Percentiles rank a stretch among this genome's conserved stretches.
Evolutionary conservation across 495 filamentous ascomycete species (phyloP).

Genomic region (Penicillium angulare): DNA sequence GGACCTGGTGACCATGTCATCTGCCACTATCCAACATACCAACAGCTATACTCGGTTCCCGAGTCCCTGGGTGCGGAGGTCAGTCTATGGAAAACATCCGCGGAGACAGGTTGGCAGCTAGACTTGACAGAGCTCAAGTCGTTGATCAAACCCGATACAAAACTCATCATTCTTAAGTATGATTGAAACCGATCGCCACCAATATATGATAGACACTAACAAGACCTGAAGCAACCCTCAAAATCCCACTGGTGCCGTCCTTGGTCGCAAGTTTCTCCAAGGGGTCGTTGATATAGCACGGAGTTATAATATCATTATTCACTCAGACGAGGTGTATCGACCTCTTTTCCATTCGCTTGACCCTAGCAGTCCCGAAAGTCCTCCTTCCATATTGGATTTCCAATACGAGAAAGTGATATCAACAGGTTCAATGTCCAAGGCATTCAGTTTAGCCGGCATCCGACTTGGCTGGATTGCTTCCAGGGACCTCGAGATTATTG

Average conservation of each 20-base stretch:
- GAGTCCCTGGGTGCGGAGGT: constrained; percentile 77
- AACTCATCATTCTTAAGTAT: constrained; percentile 65
- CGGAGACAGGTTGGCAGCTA: constrained; percentile 61
- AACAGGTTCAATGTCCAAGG: too few relatives aligned
- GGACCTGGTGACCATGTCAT: constrained; percentile 82
- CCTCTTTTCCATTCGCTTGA: constrained; percentile 77
- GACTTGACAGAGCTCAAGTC: constrained; percentile 61
- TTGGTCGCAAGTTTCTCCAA: constrained; percentile 55
- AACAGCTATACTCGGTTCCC: constrained; percentile 79
- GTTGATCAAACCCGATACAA: constrained; percentile 72
- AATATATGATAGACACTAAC: not conserved
- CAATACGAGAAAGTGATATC: constrained; percentile 66
- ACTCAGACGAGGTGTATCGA: constrained; percentile 83
- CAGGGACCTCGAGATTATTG: too few relatives aligned
- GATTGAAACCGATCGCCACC: not conserved
- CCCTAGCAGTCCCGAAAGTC: constrained; percentile 43
- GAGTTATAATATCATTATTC: constrained; percentile 58
- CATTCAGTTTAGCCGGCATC: too few relatives aligned
- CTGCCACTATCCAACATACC: constrained; percentile 86
- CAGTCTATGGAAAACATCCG: constrained; percentile 72
- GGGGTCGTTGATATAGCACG: constrained; percentile 63
- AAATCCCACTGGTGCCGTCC: constrained; percentile 78
- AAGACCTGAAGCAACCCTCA: constrained; percentile 64
- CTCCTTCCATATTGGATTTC: constrained; percentile 65
- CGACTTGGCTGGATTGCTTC: too few relatives aligned